phyloP scores from a whole-genome alignment of 2,329 filamentous ascomycete genomes.

The Tolypocladium sp. region DNA sequence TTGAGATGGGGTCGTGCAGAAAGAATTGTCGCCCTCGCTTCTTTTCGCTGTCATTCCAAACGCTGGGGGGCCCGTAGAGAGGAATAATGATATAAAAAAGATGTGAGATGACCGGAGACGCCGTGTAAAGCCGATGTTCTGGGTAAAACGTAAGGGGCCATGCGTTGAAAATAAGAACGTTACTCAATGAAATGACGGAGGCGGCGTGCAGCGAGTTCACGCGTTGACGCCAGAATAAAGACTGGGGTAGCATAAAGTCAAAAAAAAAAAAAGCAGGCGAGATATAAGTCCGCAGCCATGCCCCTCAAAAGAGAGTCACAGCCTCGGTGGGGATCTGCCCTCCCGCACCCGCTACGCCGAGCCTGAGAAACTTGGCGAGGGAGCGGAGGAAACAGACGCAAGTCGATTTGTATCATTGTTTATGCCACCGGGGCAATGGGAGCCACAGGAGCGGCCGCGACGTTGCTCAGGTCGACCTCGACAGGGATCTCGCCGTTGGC shows the following conservation, averaged over 20 bases:
- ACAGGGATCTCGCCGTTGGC: slow-evolving; percentile 37
- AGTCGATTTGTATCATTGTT: background rate
- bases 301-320: background rate
- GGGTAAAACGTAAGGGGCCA: slow-evolving; percentile 14
- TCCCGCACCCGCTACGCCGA: background rate
- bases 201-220: background rate
- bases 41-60: slow-evolving; percentile 1
- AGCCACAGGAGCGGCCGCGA: slow-evolving; percentile 35
- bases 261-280: background rate
- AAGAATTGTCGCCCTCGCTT: background rate
- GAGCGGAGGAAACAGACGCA: slow-evolving; percentile 5
- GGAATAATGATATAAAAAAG: slow-evolving; percentile 11
- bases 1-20: background rate
- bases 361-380: background rate
- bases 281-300: background rate
- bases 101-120: slow-evolving; percentile 19
- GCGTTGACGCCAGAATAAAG: background rate
- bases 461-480: slow-evolving; percentile 34
- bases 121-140: slow-evolving; percentile 16
- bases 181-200: slow-evolving; percentile 17
- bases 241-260: background rate
- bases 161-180: slow-evolving; percentile 18
- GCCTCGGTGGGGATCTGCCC: slow-evolving; percentile 6
- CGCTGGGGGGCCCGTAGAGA: slow-evolving; percentile 2
- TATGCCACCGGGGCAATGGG: slow-evolving; percentile 32